Conservation (phyloP, 768 basidiomycete species). For the Kockovaella imperatae region DNA sequence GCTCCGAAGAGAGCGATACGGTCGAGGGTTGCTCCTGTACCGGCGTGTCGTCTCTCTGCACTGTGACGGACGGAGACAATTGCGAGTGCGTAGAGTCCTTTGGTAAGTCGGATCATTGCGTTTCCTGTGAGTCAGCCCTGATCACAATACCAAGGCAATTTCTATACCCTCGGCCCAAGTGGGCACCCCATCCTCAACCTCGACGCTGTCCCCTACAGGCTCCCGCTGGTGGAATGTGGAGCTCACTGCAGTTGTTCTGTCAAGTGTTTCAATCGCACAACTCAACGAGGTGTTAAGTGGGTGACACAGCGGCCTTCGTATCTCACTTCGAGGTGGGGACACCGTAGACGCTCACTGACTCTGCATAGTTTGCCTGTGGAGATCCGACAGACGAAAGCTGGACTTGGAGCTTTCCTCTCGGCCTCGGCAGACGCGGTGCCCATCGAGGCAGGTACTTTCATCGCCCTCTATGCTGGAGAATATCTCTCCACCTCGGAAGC, state of each 20-base stretch:
- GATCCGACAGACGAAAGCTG: slow-evolving; percentile 4
- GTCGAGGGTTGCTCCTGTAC: background rate
- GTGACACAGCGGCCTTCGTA: slow-evolving; percentile 1
- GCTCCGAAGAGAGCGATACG: background rate
- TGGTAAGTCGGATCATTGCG: slow-evolving; percentile 24
- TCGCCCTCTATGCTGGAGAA: slow-evolving; percentile 44
- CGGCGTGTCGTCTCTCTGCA: too few species aligned
- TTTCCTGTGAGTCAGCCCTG: too few species aligned
- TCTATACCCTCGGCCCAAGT: slow-evolving; percentile 12
- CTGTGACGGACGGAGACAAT: slow-evolving; percentile 8
- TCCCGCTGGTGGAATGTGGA: slow-evolving; percentile 43
- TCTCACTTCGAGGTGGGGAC: background rate
- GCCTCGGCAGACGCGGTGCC: background rate
- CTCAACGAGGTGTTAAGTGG: slow-evolving; percentile 34
- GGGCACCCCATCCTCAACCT: slow-evolving; percentile 16
- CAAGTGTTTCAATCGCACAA: slow-evolving; percentile 28
- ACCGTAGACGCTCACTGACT: background rate
- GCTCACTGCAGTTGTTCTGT: slow-evolving; percentile 26
- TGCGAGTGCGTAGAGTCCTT: slow-evolving; percentile 31
- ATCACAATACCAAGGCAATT: slow-evolving; percentile 29
- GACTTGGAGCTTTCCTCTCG: slow-evolving; percentile 37
- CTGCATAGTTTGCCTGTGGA: slow-evolving; percentile 9
- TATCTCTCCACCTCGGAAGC: slow-evolving; percentile 34
- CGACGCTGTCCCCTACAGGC: slow-evolving; percentile 32
- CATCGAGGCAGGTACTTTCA: slow-evolving; percentile 30